phyloP scores from a whole-genome alignment of 352 stramenopile genomes.

The Phytopythium chamaehyphon region DNA sequence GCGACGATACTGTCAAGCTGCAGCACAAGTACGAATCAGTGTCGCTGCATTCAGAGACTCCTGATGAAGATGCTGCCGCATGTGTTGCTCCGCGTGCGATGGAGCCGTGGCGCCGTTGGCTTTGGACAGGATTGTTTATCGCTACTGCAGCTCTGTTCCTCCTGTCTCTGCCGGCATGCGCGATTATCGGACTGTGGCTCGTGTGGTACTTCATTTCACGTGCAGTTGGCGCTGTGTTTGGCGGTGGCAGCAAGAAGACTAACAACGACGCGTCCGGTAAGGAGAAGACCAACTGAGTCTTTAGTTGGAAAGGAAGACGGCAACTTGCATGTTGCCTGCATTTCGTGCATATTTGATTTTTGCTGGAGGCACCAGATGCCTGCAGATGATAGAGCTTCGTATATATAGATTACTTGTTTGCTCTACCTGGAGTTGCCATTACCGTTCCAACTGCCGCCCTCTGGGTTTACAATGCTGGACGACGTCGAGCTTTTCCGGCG shows the following conservation, averaged over 20 bases:
- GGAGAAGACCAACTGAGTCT: slow-evolving; percentile 20
- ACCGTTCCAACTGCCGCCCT: neutral
- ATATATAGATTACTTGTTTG: neutral
- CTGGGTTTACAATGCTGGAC: slow-evolving; percentile 30
- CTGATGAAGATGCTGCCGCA: slow-evolving; percentile 34
- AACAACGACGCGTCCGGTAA: slow-evolving; percentile 13
- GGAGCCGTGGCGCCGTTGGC: slow-evolving; percentile 21
- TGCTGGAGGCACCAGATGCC: no score
- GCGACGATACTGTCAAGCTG: slow-evolving; percentile 68
- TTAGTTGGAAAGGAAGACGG: neutral
- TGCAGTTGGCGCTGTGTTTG: slow-evolving; percentile 12
- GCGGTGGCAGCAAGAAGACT: neutral
- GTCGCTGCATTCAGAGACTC: slow-evolving; percentile 29
- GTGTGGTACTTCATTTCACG: slow-evolving; percentile 57
- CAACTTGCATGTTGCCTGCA: no score
- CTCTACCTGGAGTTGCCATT: neutral
- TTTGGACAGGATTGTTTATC: slow-evolving; percentile 40
- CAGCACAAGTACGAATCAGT: slow-evolving; percentile 51
- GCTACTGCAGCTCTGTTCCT: slow-evolving; percentile 32
- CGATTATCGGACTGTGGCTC: slow-evolving; percentile 52
- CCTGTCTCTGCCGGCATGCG: slow-evolving; percentile 48
- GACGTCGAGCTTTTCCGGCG: slow-evolving; percentile 38
- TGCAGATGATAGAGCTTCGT: neutral
- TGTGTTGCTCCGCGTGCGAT: slow-evolving; percentile 49
- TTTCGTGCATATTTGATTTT: no score